Evolutionary conservation across 2,329 filamentous ascomycete genomes (phyloP).

Genomic region (Cylindrodendrum hubeiense): DNA sequence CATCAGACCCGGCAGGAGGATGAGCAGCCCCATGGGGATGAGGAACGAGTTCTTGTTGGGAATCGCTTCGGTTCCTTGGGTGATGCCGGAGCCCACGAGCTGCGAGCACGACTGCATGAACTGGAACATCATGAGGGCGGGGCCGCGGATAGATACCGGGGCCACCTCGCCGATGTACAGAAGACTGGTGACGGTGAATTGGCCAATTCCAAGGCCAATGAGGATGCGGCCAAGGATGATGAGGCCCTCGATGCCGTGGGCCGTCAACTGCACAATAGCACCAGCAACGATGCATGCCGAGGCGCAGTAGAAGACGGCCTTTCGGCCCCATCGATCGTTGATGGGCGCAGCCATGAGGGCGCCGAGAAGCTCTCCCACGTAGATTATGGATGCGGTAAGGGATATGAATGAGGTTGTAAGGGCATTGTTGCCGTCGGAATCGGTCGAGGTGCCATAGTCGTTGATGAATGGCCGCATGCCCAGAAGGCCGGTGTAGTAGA

Average conservation of each 20-base stretch:
- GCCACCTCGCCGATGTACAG: conserved; percentile 45
- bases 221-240: conserved; percentile 32
- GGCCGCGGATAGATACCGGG: conserved; percentile 43
- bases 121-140: conserved; percentile 49
- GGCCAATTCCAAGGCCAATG: conserved; percentile 35
- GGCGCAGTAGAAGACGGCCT: conserved; percentile 49
- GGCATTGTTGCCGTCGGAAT: conserved; percentile 30
- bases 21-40: conserved; percentile 41
- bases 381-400: conserved; percentile 52
- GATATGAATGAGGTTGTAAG: conserved; percentile 46
- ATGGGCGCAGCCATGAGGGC: conserved; percentile 50
- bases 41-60: conserved; percentile 36
- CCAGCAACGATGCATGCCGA: conserved; percentile 46
- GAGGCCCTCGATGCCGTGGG: conserved; percentile 32
- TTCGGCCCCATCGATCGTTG: conserved; percentile 52
- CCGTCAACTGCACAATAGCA: conserved; percentile 31
- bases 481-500: conserved; percentile 45
- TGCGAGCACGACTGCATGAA: conserved; percentile 48
- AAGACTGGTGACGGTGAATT: conserved; percentile 39
- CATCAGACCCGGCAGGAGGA: conserved; percentile 38
- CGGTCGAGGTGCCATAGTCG: conserved; percentile 40
- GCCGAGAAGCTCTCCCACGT: conserved; percentile 54
- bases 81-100: conserved; percentile 45
- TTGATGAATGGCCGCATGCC: conserved; percentile 45
- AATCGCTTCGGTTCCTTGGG: conserved; percentile 43